Percentiles rank a stretch among this genome's conserved stretches.
Conservation (phyloP, 2,329 filamentous ascomycete species). For the Curvularia lunata region DNA sequence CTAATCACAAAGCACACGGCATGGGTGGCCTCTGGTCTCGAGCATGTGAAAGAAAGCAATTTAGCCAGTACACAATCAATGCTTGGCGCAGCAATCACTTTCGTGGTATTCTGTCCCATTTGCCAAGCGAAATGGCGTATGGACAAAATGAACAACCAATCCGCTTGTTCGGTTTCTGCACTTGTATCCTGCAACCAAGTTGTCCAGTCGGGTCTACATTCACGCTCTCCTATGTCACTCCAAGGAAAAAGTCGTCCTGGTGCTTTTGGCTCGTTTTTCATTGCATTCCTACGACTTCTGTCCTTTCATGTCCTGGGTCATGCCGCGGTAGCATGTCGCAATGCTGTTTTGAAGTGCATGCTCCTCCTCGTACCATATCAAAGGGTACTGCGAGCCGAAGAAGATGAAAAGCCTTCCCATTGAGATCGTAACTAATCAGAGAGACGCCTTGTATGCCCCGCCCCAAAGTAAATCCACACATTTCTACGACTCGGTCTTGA, state of each 20-base stretch:
- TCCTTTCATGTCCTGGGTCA: slow-evolving; percentile 26
- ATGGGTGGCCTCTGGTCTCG: not conserved
- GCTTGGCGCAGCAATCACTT: slow-evolving; percentile 17
- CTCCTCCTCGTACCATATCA: slow-evolving; percentile 28
- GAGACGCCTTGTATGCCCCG: slow-evolving; percentile 49
- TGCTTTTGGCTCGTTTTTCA: slow-evolving; percentile 35
- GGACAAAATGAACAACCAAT: not conserved
- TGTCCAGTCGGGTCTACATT: slow-evolving; percentile 3
- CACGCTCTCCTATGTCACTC: slow-evolving; percentile 7
- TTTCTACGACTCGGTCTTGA: slow-evolving; percentile 83
- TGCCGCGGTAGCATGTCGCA: slow-evolving; percentile 31
- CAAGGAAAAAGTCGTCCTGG: not conserved
- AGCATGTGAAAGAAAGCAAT: slow-evolving; percentile 7
- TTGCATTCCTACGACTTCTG: slow-evolving; percentile 35
- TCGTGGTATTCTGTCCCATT: not conserved
- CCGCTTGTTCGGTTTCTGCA: not conserved
- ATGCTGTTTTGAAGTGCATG: slow-evolving; percentile 42
- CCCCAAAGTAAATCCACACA: slow-evolving; percentile 37
- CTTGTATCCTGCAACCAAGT: not conserved
- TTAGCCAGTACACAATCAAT: slow-evolving; percentile 9
- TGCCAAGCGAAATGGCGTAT: not conserved
- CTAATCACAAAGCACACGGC: not conserved
- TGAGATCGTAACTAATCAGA: slow-evolving; percentile 48
- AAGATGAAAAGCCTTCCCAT: slow-evolving; percentile 44
- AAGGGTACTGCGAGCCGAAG: slow-evolving; percentile 31